Evolutionary conservation across 805 yeast species (phyloP).

Genomic region (Osmozyma mogii): DNA sequence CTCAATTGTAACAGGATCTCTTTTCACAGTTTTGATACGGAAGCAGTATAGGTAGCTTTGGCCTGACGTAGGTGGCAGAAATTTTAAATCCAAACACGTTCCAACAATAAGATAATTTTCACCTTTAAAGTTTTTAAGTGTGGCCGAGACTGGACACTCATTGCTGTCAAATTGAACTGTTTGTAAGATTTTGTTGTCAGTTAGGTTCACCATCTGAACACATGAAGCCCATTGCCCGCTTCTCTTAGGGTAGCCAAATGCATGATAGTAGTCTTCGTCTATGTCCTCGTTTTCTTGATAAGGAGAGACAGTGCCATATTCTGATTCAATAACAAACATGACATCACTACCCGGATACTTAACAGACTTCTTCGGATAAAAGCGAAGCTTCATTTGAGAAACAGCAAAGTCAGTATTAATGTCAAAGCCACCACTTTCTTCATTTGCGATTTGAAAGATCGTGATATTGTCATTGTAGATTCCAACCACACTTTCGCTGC

Average conservation of each 20-base stretch:
- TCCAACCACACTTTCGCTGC: conserved; percentile 58
- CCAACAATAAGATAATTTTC: conserved; percentile 40
- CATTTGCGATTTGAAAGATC: conserved; percentile 43
- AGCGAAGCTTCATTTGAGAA: conserved; percentile 34
- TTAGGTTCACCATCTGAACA: conserved; percentile 39
- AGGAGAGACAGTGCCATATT: conserved; percentile 28
- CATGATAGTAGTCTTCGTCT: conserved; percentile 31
- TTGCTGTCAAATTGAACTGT: conserved; percentile 36
- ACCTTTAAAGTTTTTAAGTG: conserved; percentile 19
- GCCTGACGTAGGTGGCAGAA: conserved; percentile 19
- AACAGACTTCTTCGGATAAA: conserved; percentile 42
- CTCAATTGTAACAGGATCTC: conserved; percentile 19
- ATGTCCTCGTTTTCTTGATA: conserved; percentile 13
- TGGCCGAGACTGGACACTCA: conserved; percentile 36
- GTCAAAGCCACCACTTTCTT: conserved; percentile 19
- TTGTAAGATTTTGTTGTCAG: conserved; percentile 26
- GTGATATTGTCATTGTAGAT: conserved; percentile 43
- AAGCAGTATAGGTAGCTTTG: conserved; percentile 30
- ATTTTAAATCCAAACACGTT: conserved; percentile 20
- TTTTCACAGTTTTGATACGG: conserved; percentile 22
- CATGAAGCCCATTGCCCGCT: conserved; percentile 43
- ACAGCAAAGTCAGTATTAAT: conserved; percentile 20
- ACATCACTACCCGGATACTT: conserved; percentile 14
- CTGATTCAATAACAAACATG: conserved; percentile 40
- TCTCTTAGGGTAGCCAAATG: conserved; percentile 34